Evolutionary conservation across 495 filamentous ascomycete genomes (phyloP).

Genomic region (Xylona heveae): DNA sequence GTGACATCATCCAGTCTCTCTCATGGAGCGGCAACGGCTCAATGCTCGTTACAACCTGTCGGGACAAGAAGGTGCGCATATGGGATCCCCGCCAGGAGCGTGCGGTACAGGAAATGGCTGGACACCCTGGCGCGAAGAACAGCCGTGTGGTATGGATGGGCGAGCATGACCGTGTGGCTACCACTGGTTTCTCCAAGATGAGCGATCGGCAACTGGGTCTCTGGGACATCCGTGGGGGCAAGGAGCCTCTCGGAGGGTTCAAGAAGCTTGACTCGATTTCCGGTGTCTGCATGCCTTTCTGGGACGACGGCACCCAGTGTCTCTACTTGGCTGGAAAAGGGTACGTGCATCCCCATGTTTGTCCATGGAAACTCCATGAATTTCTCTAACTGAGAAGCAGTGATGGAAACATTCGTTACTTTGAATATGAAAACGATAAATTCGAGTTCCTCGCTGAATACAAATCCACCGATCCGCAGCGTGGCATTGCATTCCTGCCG

Average conservation of each 20-base stretch:
- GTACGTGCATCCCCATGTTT: slow-evolving; percentile 26
- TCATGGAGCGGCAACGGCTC: slow-evolving; percentile 91
- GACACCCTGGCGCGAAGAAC: slow-evolving; percentile 88
- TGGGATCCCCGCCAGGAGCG: slow-evolving; percentile 93
- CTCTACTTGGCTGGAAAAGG: slow-evolving; percentile 92
- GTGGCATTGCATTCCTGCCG: slow-evolving; percentile 85
- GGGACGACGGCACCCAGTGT: slow-evolving; percentile 88
- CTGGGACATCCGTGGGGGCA: slow-evolving; percentile 72
- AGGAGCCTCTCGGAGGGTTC: slow-evolving; percentile 73
- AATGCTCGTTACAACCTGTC: slow-evolving; percentile 75
- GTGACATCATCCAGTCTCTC: slow-evolving; percentile 81
- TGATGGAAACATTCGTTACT: slow-evolving; percentile 97
- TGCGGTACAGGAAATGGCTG: slow-evolving; percentile 62
- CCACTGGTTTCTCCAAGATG: slow-evolving; percentile 94
- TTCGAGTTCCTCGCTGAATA: slow-evolving; percentile 92
- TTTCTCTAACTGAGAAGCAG: slow-evolving; percentile 21
- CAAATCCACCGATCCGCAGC: slow-evolving; percentile 84
- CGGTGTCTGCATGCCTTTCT: slow-evolving; percentile 98
- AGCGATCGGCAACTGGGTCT: slow-evolving; percentile 89
- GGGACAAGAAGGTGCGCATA: slow-evolving; percentile 92
- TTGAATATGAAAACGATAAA: slow-evolving; percentile 91
- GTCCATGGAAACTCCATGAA: not conserved
- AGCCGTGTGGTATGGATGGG: slow-evolving; percentile 92
- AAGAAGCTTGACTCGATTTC: slow-evolving; percentile 79
- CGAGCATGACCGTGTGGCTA: slow-evolving; percentile 82